phyloP scores from a whole-genome alignment of 2,329 filamentous ascomycete genomes.

The Trichoderma gracile region DNA sequence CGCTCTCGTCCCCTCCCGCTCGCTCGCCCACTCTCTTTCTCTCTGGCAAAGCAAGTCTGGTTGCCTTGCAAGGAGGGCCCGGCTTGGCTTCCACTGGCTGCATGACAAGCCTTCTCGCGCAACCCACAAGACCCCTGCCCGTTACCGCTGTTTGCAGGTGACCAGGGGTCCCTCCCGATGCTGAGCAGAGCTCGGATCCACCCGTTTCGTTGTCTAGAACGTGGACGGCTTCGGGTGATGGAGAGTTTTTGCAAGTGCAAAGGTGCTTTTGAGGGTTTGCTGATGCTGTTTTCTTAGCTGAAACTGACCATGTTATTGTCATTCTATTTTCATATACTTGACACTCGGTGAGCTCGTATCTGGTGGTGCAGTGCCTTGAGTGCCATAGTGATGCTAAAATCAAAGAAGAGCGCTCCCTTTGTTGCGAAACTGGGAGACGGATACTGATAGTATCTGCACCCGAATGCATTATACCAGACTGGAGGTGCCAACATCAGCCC shows the following conservation, averaged over 20 bases:
- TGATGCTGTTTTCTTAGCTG: too few species aligned
- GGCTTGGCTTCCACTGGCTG: background rate
- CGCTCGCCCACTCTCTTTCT: background rate
- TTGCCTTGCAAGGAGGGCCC: background rate
- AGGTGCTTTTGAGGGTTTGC: too few species aligned
- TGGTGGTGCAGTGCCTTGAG: too few species aligned
- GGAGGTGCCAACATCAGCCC: background rate
- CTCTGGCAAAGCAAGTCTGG: background rate
- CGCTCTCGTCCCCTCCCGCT: background rate
- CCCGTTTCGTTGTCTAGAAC: slow-evolving; percentile 17
- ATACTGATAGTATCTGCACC: too few species aligned
- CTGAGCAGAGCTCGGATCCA: slow-evolving; percentile 14
- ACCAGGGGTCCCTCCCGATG: slow-evolving; percentile 2
- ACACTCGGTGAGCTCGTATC: too few species aligned
- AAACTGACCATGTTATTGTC: too few species aligned
- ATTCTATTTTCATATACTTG: too few species aligned
- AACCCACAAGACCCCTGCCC: background rate
- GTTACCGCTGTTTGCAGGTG: slow-evolving; percentile 4
- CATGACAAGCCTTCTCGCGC: slow-evolving; percentile 20
- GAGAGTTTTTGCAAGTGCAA: background rate
- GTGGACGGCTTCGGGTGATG: slow-evolving; percentile 1
- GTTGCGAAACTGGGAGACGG: too few species aligned
- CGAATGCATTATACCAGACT: too few species aligned
- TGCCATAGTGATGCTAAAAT: too few species aligned
- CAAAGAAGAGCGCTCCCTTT: too few species aligned